Percentiles rank a stretch among this genome's conserved stretches.
phyloP scores from a whole-genome alignment of 805 yeast species.

The Nakazawaea anatomiae region DNA sequence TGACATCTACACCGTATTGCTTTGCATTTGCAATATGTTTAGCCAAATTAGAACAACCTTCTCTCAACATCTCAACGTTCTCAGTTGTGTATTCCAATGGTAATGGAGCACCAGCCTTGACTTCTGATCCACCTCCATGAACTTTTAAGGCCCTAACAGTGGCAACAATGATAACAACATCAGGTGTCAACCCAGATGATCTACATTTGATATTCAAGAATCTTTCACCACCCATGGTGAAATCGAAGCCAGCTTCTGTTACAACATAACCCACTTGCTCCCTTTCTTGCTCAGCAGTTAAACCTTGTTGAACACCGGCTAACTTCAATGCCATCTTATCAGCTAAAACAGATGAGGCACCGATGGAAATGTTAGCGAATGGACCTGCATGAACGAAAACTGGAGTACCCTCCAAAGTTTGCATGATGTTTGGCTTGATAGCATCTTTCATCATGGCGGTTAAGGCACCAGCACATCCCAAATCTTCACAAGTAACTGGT shows the following conservation, averaged over 20 bases:
- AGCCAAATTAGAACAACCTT: slow-evolving; percentile 82
- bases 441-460: slow-evolving; percentile 95
- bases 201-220: slow-evolving; percentile 95
- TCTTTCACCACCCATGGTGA: slow-evolving; percentile 99
- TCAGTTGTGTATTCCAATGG: slow-evolving; percentile 79
- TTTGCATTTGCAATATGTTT: slow-evolving; percentile 87
- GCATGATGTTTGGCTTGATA: slow-evolving; percentile 94
- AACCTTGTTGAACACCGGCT: slow-evolving; percentile 56
- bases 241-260: slow-evolving; percentile 98
- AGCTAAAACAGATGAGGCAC: slow-evolving; percentile 92
- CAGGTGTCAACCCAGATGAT: slow-evolving; percentile 82
- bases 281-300: slow-evolving; percentile 25
- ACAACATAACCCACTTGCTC: slow-evolving; percentile 75
- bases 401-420: slow-evolving; percentile 95
- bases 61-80: slow-evolving; percentile 68
- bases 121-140: slow-evolving; percentile 97
- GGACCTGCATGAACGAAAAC: slow-evolving; percentile 98
- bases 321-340: slow-evolving; percentile 89
- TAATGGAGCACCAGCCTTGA: slow-evolving; percentile 85
- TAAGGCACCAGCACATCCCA: slow-evolving; percentile 93
- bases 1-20: slow-evolving; percentile 84
- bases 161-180: slow-evolving; percentile 89
- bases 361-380: slow-evolving; percentile 94
- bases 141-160: slow-evolving; percentile 95
- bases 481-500: slow-evolving; percentile 90